Percentiles rank a stretch among this genome's conserved stretches.
These are phyloP conservation scores for Macrolepiota fuliginosa DNA, from an alignment of 768 basidiomycete genomes.

Conservation along the genomic window DNA sequence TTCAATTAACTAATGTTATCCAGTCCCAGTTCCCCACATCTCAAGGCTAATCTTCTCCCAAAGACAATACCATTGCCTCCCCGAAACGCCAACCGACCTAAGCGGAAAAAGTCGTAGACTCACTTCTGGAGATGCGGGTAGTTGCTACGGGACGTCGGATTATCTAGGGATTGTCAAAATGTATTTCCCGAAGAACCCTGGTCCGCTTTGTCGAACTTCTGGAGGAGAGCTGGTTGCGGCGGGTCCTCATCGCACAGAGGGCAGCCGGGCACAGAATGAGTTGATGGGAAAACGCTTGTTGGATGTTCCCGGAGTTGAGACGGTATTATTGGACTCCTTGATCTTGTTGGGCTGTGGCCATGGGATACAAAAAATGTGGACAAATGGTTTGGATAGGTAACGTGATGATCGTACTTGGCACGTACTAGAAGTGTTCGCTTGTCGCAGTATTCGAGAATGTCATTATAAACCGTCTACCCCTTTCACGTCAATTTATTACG, in stretches of 20 bases:
- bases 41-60: background rate
- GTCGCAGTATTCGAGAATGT: background rate
- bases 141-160: background rate
- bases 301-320: background rate
- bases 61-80: background rate
- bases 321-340: background rate
- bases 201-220: background rate
- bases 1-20: too few species aligned
- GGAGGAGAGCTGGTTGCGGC: background rate
- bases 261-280: background rate
- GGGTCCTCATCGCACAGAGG: background rate
- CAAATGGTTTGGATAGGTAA: background rate
- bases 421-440: background rate
- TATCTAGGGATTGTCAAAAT: background rate
- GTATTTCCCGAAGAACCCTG: background rate
- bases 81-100: background rate
- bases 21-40: background rate
- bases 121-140: background rate
- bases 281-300: background rate
- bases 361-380: too few species aligned
- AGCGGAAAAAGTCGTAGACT: background rate
- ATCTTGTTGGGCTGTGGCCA: background rate
- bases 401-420: too few species aligned
- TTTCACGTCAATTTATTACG: background rate
- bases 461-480: background rate